Evolutionary conservation across 495 filamentous ascomycete species (phyloP), one percentile per base, ranked within the genome.

Genomic region (Podospora pseudocomata): DNA sequence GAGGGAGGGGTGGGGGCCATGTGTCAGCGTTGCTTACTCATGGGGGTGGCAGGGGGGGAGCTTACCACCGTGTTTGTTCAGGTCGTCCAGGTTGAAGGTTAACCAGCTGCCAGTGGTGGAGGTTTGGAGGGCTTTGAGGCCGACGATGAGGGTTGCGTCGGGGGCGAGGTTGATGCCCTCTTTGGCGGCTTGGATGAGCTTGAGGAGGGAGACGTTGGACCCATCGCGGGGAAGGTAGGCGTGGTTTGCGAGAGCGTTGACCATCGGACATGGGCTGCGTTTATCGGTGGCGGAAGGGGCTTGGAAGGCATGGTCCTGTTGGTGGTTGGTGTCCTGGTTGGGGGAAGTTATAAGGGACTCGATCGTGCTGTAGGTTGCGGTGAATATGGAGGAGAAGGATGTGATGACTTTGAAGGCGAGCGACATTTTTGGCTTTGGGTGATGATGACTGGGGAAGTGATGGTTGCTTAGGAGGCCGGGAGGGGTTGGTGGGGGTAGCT

Each of bases 231-330:
- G 81, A 18, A 89, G 78, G 67, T 85, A 87, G 63, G 78, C 79
- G 72, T 87, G 85, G 76, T 88, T 88, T 1, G 86, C 86, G 53
- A 87, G 77, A 16, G 83, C 78, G 70, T 88, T 87, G 23, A 88
- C 74, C 66, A 82, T 84, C 0, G 86, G 86, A 65, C 86, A 83
- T 61, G 83, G 75, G 67, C 77, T 74, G 57, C 83, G 69, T 49
- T 49, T 49, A 11, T 49, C 39, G 39, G 39, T 49, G 7, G 39
- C 39, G 39, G 39, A 49, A 3, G 39, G 39, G 5, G 39, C 9
- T 49, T 49, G 39, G 39, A 49, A 49, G 39, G 39, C 15, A 11
- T 49, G 39, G 39, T 49, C 39, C 13, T 6, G 9, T 49, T 49
- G 39, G 7, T 49, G 39, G 39, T 11, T 49, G 39, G 7, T 49